Evolutionary conservation across 177 flowering plant genomes (phyloP).

Genomic region (Telopea speciosissima): DNA sequence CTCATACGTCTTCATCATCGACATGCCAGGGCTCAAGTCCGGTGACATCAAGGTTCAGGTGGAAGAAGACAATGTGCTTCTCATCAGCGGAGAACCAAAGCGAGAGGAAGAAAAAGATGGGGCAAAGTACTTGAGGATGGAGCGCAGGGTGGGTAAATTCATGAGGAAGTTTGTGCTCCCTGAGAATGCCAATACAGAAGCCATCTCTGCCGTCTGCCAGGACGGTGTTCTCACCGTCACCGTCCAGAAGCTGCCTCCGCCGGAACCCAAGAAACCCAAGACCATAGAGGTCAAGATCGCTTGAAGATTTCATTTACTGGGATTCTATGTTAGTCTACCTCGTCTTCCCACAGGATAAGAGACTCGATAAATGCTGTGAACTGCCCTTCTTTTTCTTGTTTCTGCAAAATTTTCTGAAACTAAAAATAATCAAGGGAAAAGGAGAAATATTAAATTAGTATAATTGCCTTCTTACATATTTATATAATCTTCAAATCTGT

Average conservation of each 20-base stretch:
- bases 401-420: too few relatives aligned
- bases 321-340: too few relatives aligned
- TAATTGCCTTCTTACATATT: too few relatives aligned
- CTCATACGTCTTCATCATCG: constrained; percentile 21
- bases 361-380: too few relatives aligned
- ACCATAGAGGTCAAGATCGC: constrained; percentile 32
- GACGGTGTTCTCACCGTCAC: constrained; percentile 42
- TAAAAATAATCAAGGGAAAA: too few relatives aligned
- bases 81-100: constrained; percentile 23
- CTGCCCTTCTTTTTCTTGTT: too few relatives aligned
- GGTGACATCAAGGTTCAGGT: constrained; percentile 29
- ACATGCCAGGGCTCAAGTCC: constrained; percentile 33
- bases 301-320: not conserved
- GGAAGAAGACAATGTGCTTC: constrained; percentile 26
- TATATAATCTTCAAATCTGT: too few relatives aligned
- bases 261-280: constrained; percentile 46
- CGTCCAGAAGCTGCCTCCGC: constrained; percentile 41
- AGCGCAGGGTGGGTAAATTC: constrained; percentile 39
- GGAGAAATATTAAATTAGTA: too few relatives aligned
- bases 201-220: constrained; percentile 27
- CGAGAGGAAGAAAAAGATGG: constrained; percentile 30
- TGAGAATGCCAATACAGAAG: constrained; percentile 32
- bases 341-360: too few relatives aligned
- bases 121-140: constrained; percentile 39
- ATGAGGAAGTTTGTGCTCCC: constrained; percentile 45